Conservation (phyloP, 345 rosid species). For the Nephelium lappaceum region DNA sequence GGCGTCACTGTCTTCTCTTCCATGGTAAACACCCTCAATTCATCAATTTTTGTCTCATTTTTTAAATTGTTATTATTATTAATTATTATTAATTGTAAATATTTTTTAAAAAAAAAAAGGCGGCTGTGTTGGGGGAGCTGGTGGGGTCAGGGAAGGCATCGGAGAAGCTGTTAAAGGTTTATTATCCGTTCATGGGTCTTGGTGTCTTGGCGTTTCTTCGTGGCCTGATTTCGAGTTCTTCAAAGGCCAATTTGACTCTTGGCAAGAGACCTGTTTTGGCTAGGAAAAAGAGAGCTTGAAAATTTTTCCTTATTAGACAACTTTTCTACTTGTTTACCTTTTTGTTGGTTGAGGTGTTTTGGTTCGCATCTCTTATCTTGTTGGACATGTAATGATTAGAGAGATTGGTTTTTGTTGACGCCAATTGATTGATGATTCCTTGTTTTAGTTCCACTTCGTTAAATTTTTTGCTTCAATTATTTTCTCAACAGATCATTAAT, state of each 20-base stretch:
- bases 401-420: neutral
- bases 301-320: neutral
- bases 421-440: neutral
- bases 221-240: constrained; percentile 45
- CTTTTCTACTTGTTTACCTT: neutral
- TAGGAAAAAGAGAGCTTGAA: constrained; percentile 56
- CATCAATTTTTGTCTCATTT: neutral
- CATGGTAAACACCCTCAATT: constrained; percentile 50
- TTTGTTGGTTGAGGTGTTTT: neutral
- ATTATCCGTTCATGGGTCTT: constrained; percentile 59
- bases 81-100: too few species aligned
- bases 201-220: constrained; percentile 60
- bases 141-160: constrained; percentile 63
- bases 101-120: constrained; percentile 38
- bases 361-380: neutral
- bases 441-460: neutral
- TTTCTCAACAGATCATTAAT: neutral
- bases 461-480: neutral
- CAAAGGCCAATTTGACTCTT: constrained; percentile 21
- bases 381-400: neutral
- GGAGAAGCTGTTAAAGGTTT: constrained; percentile 52
- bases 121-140: constrained; percentile 64
- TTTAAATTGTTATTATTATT: too few species aligned
- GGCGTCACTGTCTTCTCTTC: constrained; percentile 67
- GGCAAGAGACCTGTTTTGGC: constrained; percentile 48